Evolutionary conservation across 1,139 yeast genomes (phyloP).

Genomic region (Sporopachydermia cereana): DNA sequence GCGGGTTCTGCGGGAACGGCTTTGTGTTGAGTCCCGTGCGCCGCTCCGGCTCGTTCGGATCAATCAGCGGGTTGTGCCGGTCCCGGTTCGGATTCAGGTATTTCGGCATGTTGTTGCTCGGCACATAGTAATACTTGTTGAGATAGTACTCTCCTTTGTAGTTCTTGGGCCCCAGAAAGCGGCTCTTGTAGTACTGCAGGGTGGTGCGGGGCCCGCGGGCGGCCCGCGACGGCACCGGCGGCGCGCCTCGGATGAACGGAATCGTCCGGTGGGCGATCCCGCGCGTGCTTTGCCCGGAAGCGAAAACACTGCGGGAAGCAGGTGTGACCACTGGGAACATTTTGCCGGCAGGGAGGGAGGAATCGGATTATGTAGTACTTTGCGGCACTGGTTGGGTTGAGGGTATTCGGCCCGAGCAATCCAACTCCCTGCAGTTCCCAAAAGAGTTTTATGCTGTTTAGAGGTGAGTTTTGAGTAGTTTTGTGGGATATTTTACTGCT

Average conservation of each 20-base stretch:
- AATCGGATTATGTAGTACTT: too few species aligned
- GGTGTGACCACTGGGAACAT: too few species aligned
- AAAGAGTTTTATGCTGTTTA: too few species aligned
- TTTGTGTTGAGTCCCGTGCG: slow-evolving; percentile 12
- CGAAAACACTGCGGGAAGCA: too few species aligned
- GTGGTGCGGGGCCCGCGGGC: slow-evolving; percentile 12
- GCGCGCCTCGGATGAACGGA: slow-evolving; percentile 4
- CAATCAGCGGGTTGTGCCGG: slow-evolving; percentile 10
- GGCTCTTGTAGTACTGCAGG: slow-evolving; percentile 30
- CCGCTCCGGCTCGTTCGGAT: background rate
- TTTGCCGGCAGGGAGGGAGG: too few species aligned
- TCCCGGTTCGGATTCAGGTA: slow-evolving; percentile 54
- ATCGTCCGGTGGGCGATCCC: background rate
- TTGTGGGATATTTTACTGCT: too few species aligned
- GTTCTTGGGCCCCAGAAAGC: slow-evolving; percentile 72
- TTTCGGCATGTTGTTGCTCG: slow-evolving; percentile 62
- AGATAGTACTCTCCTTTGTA: slow-evolving; percentile 70
- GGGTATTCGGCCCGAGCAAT: too few species aligned
- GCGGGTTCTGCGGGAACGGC: slow-evolving; percentile 73
- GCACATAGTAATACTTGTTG: slow-evolving; percentile 67
- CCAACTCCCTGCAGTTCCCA: too few species aligned
- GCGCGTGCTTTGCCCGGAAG: background rate
- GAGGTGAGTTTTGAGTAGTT: too few species aligned
- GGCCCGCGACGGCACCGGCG: background rate
- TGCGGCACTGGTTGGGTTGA: too few species aligned